Percentiles rank a stretch among this genome's conserved stretches.
These are phyloP conservation scores for Hondaea fermentalgiana DNA, from an alignment of 108 stramenopile genomes.

Conservation along the genomic window DNA sequence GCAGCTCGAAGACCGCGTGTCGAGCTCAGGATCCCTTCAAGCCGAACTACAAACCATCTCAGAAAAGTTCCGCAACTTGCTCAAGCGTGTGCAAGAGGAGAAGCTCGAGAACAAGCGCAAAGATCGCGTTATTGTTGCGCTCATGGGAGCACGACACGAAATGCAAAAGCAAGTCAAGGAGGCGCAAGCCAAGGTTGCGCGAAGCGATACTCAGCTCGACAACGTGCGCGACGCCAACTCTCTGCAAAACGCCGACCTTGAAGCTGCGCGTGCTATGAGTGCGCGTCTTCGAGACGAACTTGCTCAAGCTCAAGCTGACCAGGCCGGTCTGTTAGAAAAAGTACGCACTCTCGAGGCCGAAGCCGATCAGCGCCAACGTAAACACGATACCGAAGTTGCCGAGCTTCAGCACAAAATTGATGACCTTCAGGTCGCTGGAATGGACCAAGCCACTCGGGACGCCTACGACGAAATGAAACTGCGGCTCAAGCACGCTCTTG, in stretches of 20 bases:
- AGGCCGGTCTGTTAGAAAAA: background rate
- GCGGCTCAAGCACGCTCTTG: conserved; percentile 3
- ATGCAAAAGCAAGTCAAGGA: background rate
- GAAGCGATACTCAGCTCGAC: background rate
- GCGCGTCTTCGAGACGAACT: background rate
- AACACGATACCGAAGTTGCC: background rate
- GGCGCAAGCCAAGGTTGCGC: background rate
- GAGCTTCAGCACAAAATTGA: background rate
- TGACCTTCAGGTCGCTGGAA: background rate
- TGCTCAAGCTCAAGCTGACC: background rate
- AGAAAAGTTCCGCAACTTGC: background rate
- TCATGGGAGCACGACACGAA: conserved; percentile 3
- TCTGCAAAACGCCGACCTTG: background rate
- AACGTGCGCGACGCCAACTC: background rate
- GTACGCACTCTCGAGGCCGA: background rate
- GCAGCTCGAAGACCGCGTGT: background rate
- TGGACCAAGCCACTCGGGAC: conserved; percentile 2
- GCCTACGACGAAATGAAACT: background rate
- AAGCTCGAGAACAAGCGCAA: background rate
- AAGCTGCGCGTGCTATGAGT: too few relatives aligned
- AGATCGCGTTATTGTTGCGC: background rate
- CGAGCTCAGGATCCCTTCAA: background rate
- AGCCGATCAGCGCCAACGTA: background rate
- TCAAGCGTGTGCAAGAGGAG: background rate
- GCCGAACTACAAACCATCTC: background rate